Conservation (phyloP, 495 filamentous ascomycete species). For the Patellaria atrata region DNA sequence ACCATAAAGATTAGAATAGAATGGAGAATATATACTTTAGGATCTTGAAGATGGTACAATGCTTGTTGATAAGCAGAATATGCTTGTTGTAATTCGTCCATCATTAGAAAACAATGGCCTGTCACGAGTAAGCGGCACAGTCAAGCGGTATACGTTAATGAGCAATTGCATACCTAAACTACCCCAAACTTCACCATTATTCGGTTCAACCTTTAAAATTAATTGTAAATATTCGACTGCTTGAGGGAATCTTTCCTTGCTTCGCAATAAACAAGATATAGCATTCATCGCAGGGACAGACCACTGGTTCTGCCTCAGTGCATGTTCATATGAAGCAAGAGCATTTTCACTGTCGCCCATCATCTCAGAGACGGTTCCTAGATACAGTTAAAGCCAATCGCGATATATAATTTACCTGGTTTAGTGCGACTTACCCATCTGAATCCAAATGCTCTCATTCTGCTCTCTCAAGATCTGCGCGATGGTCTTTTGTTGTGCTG, state of each 20-base stretch:
- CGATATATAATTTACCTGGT: constrained; percentile 1
- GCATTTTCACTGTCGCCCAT: constrained; percentile 82
- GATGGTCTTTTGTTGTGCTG: constrained; percentile 38
- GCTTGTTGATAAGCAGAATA: constrained; percentile 98
- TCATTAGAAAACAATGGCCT: constrained; percentile 97
- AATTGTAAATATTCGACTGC: constrained; percentile 86
- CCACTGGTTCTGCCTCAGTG: constrained; percentile 71
- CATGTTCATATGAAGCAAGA: constrained; percentile 75
- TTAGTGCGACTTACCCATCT: constrained; percentile 54
- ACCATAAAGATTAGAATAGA: constrained; percentile 5
- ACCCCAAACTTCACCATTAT: constrained; percentile 93
- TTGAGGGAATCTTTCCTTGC: constrained; percentile 84
- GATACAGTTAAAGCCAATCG: constrained; percentile 9
- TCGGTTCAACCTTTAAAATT: constrained; percentile 76
- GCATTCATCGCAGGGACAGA: constrained; percentile 90
- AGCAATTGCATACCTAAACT: constrained; percentile 53
- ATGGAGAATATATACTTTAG: constrained; percentile 51
- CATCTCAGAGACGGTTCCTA: constrained; percentile 74
- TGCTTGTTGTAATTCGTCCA: constrained; percentile 95
- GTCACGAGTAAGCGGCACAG: constrained; percentile 3
- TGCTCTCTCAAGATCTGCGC: constrained; percentile 46
- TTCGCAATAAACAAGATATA: constrained; percentile 78
- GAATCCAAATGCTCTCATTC: constrained; percentile 87
- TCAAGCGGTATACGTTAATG: neutral
- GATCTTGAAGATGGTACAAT: constrained; percentile 81